phyloP scores from a whole-genome alignment of 768 basidiomycete species.

The Porpolomopsis calyptriformis region DNA sequence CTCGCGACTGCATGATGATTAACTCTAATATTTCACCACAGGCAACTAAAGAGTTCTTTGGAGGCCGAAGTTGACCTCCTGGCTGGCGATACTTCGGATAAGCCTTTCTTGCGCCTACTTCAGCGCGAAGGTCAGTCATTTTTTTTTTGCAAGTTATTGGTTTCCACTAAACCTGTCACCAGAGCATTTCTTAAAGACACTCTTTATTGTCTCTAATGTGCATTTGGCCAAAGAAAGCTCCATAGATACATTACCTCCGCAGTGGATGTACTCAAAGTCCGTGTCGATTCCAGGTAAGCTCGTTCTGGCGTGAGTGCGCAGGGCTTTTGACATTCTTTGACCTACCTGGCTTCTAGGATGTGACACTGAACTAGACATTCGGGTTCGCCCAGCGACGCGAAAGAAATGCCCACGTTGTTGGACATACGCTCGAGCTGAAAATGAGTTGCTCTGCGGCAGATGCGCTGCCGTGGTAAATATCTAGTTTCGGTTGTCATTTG shows the following conservation, averaged over 20 bases:
- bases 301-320: too few relatives aligned
- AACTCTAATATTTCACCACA: slow-evolving; percentile 17
- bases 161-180: background rate
- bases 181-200: slow-evolving; percentile 51
- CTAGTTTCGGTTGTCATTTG: background rate
- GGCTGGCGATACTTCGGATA: slow-evolving; percentile 23
- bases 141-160: background rate
- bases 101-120: slow-evolving; percentile 24
- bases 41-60: slow-evolving; percentile 62
- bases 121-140: slow-evolving; percentile 34
- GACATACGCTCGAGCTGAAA: slow-evolving; percentile 50
- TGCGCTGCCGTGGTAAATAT: slow-evolving; percentile 31
- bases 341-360: too few relatives aligned
- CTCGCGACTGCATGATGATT: background rate
- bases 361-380: slow-evolving; percentile 33
- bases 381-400: slow-evolving; percentile 47
- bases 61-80: slow-evolving; percentile 68
- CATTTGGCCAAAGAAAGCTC: slow-evolving; percentile 38
- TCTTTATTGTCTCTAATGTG: slow-evolving; percentile 77
- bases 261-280: slow-evolving; percentile 41
- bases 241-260: slow-evolving; percentile 26
- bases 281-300: slow-evolving; percentile 37
- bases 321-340: too few relatives aligned
- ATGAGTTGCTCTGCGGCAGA: slow-evolving; percentile 52
- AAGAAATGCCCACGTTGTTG: slow-evolving; percentile 89